These are phyloP conservation scores for Arabidopsis arenosa DNA, from an alignment of 345 rosid species.

Conservation along the genomic window DNA sequence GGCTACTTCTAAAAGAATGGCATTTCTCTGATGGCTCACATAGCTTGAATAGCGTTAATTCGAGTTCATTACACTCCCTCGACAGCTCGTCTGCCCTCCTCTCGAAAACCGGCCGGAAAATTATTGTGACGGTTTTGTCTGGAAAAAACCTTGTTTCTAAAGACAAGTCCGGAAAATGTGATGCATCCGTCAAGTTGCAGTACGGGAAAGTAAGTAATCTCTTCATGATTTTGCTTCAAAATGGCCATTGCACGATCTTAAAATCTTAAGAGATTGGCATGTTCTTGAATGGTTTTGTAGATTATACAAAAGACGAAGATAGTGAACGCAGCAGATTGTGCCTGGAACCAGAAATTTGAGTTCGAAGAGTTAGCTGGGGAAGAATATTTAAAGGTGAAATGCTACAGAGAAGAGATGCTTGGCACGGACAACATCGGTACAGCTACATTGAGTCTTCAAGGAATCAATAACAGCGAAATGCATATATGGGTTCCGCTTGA, in stretches of 20 bases:
- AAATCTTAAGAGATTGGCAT: neutral
- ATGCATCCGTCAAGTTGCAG: constrained; percentile 83
- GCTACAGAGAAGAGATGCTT: constrained; percentile 72
- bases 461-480: constrained; percentile 67
- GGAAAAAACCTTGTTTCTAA: constrained; percentile 71
- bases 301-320: constrained; percentile 68
- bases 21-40: constrained; percentile 93
- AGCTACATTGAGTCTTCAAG: constrained; percentile 88
- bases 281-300: constrained; percentile 45
- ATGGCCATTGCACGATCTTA: neutral
- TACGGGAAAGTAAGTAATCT: constrained; percentile 74
- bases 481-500: constrained; percentile 93
- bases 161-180: constrained; percentile 71
- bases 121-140: constrained; percentile 60
- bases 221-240: neutral
- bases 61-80: constrained; percentile 55
- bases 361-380: constrained; percentile 86
- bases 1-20: constrained; percentile 90
- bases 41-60: constrained; percentile 54
- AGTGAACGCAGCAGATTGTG: constrained; percentile 54
- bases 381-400: constrained; percentile 79
- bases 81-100: constrained; percentile 61
- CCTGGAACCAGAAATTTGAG: constrained; percentile 83
- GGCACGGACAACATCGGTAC: constrained; percentile 85
- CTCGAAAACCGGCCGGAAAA: constrained; percentile 76